Conservation (phyloP, 2,329 filamentous ascomycete genomes). For the Talaromyces funiculosus region DNA sequence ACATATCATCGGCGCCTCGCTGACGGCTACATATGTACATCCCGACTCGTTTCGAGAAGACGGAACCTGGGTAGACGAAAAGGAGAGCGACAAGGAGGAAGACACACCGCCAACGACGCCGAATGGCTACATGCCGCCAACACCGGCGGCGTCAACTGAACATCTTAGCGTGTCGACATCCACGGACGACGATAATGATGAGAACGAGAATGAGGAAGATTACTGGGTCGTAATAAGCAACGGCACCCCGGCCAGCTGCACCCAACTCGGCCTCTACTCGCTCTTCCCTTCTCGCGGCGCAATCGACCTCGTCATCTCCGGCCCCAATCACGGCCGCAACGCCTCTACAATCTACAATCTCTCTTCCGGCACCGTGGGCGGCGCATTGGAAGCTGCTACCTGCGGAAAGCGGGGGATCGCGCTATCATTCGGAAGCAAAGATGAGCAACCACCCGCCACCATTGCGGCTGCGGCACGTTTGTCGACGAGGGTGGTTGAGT, state of each 20-base stretch:
- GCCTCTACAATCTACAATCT: constrained; percentile 71
- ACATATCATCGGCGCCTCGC: constrained; percentile 79
- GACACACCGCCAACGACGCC: neutral
- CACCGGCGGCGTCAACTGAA: constrained; percentile 8
- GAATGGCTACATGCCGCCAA: neutral
- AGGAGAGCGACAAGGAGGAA: neutral
- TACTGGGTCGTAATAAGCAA: constrained; percentile 69
- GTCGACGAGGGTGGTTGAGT: constrained; percentile 67
- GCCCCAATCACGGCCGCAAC: constrained; percentile 75
- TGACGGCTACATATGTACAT: constrained; percentile 74
- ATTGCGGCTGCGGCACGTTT: constrained; percentile 68
- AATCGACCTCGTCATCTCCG: constrained; percentile 67
- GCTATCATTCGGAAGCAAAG: constrained; percentile 74
- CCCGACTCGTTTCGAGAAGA: constrained; percentile 50
- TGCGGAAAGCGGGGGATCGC: constrained; percentile 66
- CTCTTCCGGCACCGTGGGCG: constrained; percentile 69
- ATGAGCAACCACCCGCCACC: constrained; percentile 68
- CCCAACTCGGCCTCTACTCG: constrained; percentile 71
- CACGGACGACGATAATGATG: neutral
- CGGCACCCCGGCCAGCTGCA: constrained; percentile 69
- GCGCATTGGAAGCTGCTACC: constrained; percentile 66
- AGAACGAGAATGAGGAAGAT: neutral
- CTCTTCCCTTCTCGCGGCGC: constrained; percentile 63
- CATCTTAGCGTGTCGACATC: neutral
- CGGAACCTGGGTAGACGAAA: constrained; percentile 44